Evolutionary conservation across 176 grass and related monocot species (phyloP), one percentile per base, ranked within the genome.

Genomic region (Typha latifolia): DNA sequence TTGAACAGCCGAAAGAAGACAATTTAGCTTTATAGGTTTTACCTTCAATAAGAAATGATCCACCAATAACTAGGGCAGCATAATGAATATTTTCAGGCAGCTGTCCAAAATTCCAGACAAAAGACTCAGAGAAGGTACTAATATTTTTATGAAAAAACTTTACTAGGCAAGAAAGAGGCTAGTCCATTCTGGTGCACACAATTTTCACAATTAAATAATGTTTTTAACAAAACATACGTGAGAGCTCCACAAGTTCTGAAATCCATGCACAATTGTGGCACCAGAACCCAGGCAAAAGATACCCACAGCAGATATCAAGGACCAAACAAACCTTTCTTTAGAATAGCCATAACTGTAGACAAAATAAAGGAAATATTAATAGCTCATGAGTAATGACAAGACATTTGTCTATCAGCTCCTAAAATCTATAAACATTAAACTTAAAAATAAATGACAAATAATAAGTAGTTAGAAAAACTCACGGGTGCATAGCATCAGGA

Each of bases 311-410:
- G 95, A 99, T 87, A 99, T 99, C 62, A 99, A 77, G 26, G 95
- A 99, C 95, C 95, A 99, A 59, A 99, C 89, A 90, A 99, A 99
- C 80, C 89, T 93, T 80, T 99, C 95, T 78, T 99, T 99, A 22
- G 86, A 99, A 78, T 99, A 99, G 56, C 95, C 95, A 90, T 94
- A 99, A 55, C 89, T 99, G 84, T 48, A 83, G 68, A 66, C 62
- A 32, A 80, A 49, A 84, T 50, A 73, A 77, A 73, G 29, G 64
- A 53, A 67, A 0, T n/a, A 75, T 78, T 68, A 87, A 75, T 23
- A 57, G 37, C 22, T 62, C 20, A 22, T 12, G 14, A 11, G 7
- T 32, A 12, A 48, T 53, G 3, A n/a, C 22, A 32, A 43, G 9
- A 6, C 37, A 10, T 43, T 10, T 10, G 9, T 43, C 10, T 43